Base-by-base conservation (phyloP, 2,329 filamentous ascomycete species). In the Pyricularia pennisetigena region DNA sequence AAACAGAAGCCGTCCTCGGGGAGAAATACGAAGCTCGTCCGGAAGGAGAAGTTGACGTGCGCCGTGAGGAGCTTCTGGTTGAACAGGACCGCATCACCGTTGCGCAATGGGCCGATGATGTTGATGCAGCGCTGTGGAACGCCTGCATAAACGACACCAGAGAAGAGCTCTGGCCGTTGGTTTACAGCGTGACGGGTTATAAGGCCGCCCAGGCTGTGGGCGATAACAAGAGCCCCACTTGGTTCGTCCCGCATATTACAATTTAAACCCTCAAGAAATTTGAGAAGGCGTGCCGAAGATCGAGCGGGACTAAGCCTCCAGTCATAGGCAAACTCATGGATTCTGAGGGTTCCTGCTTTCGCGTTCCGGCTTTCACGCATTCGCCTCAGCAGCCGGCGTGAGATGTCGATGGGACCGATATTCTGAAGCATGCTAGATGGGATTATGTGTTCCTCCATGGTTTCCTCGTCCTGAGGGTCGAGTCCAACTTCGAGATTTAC, bases 321-420 rank as follows among this genome's bases (percentile, higher is more conserved):
- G 78, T 98, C 94, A 74, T 97, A 98, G 23, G 94, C 93, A 75
- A 94, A 98, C 73, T 97, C 90, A 82, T 93, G 93, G 0, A 97
- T 85, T 64, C 93, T 85, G 6, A 97, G 80, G 70, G 85, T 89
- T 8, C 92, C 92, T 4, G 81, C 83, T 67, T 86, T 84, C 1
- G 86, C 88, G 73, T 96, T 96, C 14, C 92, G 88, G 71, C 87
- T 91, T 35, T 89, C 88, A 66, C 87, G 85, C 24, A 97, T 78
- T 68, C 90, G 88, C 75, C 92, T 94, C 77, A 97, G 88, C 1
- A 98, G 81, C 57, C 92, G 87, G 69, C 88, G 89, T 4, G 92
- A 92, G 69, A 97, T 94, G 76, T 98, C 94, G 59, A 98, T 90
- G 0, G 93, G 93, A 0, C 94, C 94, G 70, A 97, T 92, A 74